Evolutionary conservation across 1,284 basidiomycete genomes (phyloP), one percentile per base, ranked within the genome.

Genomic region (Meripilus lineatus): DNA sequence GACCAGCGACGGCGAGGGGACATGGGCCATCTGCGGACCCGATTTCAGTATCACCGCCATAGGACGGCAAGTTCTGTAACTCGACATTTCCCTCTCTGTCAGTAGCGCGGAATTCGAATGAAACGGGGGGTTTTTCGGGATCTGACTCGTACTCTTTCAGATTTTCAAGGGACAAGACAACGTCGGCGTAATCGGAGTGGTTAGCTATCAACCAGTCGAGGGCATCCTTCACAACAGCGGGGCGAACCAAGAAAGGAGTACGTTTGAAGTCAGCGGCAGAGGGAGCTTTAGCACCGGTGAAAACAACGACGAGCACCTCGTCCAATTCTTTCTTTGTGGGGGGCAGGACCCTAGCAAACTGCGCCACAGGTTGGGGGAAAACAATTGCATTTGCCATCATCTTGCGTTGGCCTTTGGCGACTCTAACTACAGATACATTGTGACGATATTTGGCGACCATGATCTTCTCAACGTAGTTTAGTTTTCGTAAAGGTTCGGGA

Each of bases 401-500:
- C 14, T 26, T 26, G 2, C 15, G 8, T 14, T 35, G 32, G n/a
- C 43, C 32, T 22, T 23, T 35, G 5, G 11, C 54, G 1, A 64
- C 28, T 40, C 54, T 55, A 1, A 57, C 43, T 17, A 60, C 44
- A 42, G 48, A 58, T 17, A 40, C 49, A 22, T 57, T 58, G 2
- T 55, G 46, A 1, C 52, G 44, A 39, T 51, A 58, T 13, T 33
- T 33, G 4, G 57, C 53, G 26, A 61, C 57, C 48, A 62, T 53
- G 11, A 56, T 23, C 45, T 62, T 56, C 36, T 63, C 61, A 17
- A 58, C 43, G 5, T 51, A 23, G 8, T 50, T 57, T 3, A 63
- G 40, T 11, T 52, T 47, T 18, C 51, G 35, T 10, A 61, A 46
- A 14, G 48, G 54, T 15, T 32, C 5, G 0, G 58, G 58, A 2